These are phyloP conservation scores for Akanthomyces dipterigenus DNA, from an alignment of 2,329 filamentous ascomycete species.

Conservation along the genomic window DNA sequence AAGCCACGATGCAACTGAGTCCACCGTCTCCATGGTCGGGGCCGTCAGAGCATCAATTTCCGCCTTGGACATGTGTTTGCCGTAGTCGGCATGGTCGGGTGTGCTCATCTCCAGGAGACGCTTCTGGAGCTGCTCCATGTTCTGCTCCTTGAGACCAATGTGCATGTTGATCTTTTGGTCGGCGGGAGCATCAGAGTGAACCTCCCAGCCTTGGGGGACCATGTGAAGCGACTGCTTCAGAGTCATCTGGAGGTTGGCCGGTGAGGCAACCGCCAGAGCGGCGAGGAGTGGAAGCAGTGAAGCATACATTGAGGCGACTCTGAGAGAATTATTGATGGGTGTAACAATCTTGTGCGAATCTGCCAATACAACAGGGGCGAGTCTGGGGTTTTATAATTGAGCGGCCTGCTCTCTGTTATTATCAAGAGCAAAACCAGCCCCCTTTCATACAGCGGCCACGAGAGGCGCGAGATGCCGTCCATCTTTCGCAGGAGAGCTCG, in stretches of 20 bases:
- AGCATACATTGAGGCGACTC: background rate
- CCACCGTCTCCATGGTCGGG: slow-evolving; percentile 1
- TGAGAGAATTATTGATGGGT: background rate
- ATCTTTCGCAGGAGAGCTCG: background rate
- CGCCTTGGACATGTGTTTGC: slow-evolving; percentile 12
- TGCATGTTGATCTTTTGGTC: slow-evolving; percentile 10
- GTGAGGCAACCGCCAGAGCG: slow-evolving; percentile 11
- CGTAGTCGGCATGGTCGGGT: slow-evolving; percentile 9
- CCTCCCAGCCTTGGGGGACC: slow-evolving; percentile 9
- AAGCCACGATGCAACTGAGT: slow-evolving; percentile 7
- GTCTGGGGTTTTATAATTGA: background rate
- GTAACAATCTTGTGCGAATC: background rate
- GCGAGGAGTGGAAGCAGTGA: slow-evolving; percentile 10
- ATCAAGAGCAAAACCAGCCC: background rate
- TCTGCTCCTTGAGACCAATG: slow-evolving; percentile 12
- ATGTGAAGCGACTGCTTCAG: slow-evolving; percentile 10
- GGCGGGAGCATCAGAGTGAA: slow-evolving; percentile 7
- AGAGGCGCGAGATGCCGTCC: background rate
- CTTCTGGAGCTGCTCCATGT: slow-evolving; percentile 10
- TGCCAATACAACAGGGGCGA: background rate
- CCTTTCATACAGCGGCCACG: background rate
- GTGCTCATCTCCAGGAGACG: slow-evolving; percentile 6
- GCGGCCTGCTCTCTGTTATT: background rate
- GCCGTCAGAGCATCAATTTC: slow-evolving; percentile 11
- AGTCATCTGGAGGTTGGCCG: slow-evolving; percentile 4